Evolutionary conservation across 192 early-diverging fungal genomes (phyloP).

Genomic region (Podila clonocystis): DNA sequence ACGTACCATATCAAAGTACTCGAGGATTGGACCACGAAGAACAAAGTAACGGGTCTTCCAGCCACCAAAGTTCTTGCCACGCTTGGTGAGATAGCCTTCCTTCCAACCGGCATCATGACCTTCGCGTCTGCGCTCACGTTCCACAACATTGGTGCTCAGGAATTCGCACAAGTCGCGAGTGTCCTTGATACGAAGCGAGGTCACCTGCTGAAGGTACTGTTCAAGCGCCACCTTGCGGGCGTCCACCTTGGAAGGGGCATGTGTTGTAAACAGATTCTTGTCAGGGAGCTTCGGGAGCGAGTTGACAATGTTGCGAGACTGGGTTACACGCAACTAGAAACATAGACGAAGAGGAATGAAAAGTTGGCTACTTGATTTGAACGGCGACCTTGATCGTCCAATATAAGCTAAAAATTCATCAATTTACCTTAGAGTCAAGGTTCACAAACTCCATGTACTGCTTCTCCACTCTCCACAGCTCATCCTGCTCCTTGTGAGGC

Average conservation of each 20-base stretch:
- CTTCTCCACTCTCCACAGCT: slow-evolving; percentile 89
- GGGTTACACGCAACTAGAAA: slow-evolving; percentile 50
- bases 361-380: too few species aligned
- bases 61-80: slow-evolving; percentile 96
- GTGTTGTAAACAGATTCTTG: slow-evolving; percentile 81
- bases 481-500: slow-evolving; percentile 58
- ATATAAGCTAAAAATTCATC: too few species aligned
- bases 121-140: slow-evolving; percentile 32
- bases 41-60: slow-evolving; percentile 95
- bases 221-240: slow-evolving; percentile 88
- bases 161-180: slow-evolving; percentile 77
- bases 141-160: slow-evolving; percentile 74
- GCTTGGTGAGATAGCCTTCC: slow-evolving; percentile 91
- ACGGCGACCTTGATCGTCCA: neutral
- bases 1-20: slow-evolving; percentile 85
- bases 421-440: slow-evolving; percentile 79
- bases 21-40: slow-evolving; percentile 70
- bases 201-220: slow-evolving; percentile 81
- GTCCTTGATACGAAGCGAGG: slow-evolving; percentile 68
- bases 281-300: slow-evolving; percentile 85
- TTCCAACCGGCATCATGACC: slow-evolving; percentile 53
- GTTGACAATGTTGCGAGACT: slow-evolving; percentile 52
- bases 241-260: slow-evolving; percentile 88
- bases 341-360: neutral
- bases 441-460: slow-evolving; percentile 86